Evolutionary conservation across 352 stramenopile species (phyloP), one percentile per base, ranked within the genome.

Genomic region (Peronospora farinosa): DNA sequence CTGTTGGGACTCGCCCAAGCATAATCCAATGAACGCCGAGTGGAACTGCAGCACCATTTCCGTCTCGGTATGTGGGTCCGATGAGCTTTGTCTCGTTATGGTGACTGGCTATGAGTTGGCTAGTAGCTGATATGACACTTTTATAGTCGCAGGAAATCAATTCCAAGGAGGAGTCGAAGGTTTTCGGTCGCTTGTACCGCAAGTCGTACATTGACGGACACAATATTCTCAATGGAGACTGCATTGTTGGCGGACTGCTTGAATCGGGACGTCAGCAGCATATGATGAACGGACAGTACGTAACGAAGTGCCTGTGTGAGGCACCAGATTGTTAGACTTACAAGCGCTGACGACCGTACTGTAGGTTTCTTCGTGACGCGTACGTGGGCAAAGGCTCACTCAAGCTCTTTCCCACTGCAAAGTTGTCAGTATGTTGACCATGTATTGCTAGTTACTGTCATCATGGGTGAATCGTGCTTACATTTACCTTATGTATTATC

Each of bases 211-310:
- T 89, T 52, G 56, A 81, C 25, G 68, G 77, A 11, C 61, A 74
- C 60, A 93, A 93, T 51, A 87, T 88, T 37, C 66, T 93, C 25
- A 74, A 69, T 11, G 83, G 83, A 30, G 74, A 81, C 45, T 93
- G 83, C 40, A 51, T 84, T 13, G 64, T 93, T 45, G 83, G 83
- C 13, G 78, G 73, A 6, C 40, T 93, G 53, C 75, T 93, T 1
- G 76, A 73, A 3, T 54, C 82, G 11, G 83, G 83, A n/a, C 78
- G 80, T 37, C 63, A 90, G 40, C 83, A 93, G 53, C 83, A 93
- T 57, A 81, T 74, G 25, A 71, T 67, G 15, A 89, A 91, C 37
- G 82, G 79, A 60, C 27, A 68, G 78, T 88, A 52, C 47, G 62
- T 62, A 43, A 30, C 19, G 5, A 7, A 28, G 6, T 2, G 32